Evolutionary conservation across 306 rosid genomes (phyloP).

Genomic region (Pachyrhizus erosus): DNA sequence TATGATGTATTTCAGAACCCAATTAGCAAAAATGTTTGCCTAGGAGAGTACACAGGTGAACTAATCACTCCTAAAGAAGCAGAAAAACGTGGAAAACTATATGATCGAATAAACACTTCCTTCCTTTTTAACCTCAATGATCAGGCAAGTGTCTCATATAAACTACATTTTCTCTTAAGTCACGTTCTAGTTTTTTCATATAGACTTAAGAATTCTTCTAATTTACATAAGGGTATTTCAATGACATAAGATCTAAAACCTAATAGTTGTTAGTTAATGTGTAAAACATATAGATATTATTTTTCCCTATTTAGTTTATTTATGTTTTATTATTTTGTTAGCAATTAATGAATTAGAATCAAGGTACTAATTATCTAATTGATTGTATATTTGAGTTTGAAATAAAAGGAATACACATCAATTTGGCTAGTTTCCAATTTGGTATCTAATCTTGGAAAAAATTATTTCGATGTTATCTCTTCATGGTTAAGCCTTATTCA

Average conservation of each 20-base stretch:
- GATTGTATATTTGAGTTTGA: not conserved
- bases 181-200: not conserved
- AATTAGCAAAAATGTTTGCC: slow-evolving; percentile 74
- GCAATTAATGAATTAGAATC: not conserved
- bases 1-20: slow-evolving; percentile 66
- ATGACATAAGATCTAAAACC: not conserved
- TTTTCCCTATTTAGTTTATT: not conserved
- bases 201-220: not conserved
- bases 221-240: not conserved
- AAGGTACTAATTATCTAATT: not conserved
- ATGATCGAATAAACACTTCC: slow-evolving; percentile 72
- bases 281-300: not conserved
- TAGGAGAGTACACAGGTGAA: slow-evolving; percentile 94
- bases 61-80: slow-evolving; percentile 76
- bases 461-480: no score
- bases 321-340: not conserved
- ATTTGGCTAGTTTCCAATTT: no score
- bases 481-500: no score
- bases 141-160: slow-evolving; percentile 56
- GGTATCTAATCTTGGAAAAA: no score
- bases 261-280: not conserved
- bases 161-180: not conserved
- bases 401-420: not conserved
- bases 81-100: slow-evolving; percentile 82
- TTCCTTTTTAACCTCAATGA: slow-evolving; percentile 89